Evolutionary conservation across 2,329 filamentous ascomycete species (phyloP).

Genomic region (Penicillium rolfsii): DNA sequence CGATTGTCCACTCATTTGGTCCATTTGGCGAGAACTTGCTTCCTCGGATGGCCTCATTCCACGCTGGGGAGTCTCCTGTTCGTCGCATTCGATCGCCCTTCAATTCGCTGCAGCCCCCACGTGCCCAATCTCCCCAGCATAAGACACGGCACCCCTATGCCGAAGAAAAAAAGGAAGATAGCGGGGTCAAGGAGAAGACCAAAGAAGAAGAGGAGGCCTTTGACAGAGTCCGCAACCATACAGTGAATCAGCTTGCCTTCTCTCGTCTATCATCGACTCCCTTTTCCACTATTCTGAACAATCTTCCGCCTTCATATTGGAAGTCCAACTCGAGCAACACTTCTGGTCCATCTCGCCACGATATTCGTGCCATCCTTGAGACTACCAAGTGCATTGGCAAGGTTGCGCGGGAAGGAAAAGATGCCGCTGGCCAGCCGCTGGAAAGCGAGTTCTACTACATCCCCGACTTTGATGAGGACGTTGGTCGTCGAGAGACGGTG

Average conservation of each 20-base stretch:
- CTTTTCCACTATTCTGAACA: conserved; percentile 82
- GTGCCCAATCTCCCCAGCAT: conserved; percentile 40
- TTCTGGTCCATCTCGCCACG: conserved; percentile 58
- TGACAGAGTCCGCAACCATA: conserved; percentile 68
- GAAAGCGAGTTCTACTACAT: conserved; percentile 98
- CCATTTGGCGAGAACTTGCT: conserved; percentile 85
- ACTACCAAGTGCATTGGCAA: conserved; percentile 79
- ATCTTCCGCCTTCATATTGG: conserved; percentile 69
- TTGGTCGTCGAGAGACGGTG: conserved; percentile 76
- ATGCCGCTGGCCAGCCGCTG: conserved; percentile 87
- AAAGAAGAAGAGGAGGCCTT: conserved; percentile 32
- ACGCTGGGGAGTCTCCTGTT: conserved; percentile 66
- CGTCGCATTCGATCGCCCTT: conserved; percentile 40
- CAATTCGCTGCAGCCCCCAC: conserved; percentile 23
- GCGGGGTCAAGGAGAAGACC: conserved; percentile 23
- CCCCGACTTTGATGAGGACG: conserved; percentile 80
- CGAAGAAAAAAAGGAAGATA: conserved; percentile 27
- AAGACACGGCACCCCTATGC: conserved; percentile 35
- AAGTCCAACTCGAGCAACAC: conserved; percentile 55
- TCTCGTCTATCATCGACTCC: conserved; percentile 91
- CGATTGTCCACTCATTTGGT: conserved; percentile 87
- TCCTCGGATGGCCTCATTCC: conserved; percentile 78
- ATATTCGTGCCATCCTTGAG: conserved; percentile 73
- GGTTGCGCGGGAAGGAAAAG: conserved; percentile 88
- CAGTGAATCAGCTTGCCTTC: conserved; percentile 93